Conservation (phyloP, 2,329 filamentous ascomycete species). For the Aspergillus pseudonomiae region DNA sequence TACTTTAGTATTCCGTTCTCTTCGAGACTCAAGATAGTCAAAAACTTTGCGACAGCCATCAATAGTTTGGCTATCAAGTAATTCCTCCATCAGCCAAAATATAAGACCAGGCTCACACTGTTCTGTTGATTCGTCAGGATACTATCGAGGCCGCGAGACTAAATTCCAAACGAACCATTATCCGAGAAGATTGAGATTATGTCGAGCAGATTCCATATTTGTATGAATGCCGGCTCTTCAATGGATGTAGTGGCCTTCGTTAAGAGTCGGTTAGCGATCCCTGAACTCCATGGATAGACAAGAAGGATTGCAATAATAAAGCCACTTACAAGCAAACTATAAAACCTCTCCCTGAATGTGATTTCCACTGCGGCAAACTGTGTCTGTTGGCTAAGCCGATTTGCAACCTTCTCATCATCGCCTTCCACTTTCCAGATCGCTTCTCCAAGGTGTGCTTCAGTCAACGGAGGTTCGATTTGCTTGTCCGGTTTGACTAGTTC, state of each 20-base stretch:
- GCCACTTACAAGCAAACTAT: conserved; percentile 70
- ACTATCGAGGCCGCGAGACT: conserved; percentile 2
- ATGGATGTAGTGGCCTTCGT: conserved; percentile 72
- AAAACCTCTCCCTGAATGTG: conserved; percentile 79
- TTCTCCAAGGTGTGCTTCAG: conserved; percentile 62
- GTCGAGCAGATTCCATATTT: conserved; percentile 92
- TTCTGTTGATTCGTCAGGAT: conserved; percentile 39
- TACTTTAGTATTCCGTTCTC: conserved; percentile 82
- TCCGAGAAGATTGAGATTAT: conserved; percentile 88
- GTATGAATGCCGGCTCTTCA: conserved; percentile 74
- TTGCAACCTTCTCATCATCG: conserved; percentile 22
- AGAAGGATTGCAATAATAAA: conserved; percentile 3
- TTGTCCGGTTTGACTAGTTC: conserved; percentile 60
- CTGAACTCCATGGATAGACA: background rate
- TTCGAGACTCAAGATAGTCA: conserved; percentile 89
- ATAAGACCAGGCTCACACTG: conserved; percentile 76
- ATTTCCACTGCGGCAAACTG: conserved; percentile 76
- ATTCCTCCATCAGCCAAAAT: conserved; percentile 90
- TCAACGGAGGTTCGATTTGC: conserved; percentile 73
- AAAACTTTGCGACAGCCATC: conserved; percentile 89
- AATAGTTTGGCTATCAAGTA: conserved; percentile 94
- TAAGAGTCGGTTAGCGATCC: conserved; percentile 17
- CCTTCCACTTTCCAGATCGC: conserved; percentile 43
- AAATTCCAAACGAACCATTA: conserved; percentile 60
- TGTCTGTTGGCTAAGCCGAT: conserved; percentile 55